Base-by-base conservation (phyloP, 192 early-diverging fungal species). In the Backusella mclennaniae region DNA sequence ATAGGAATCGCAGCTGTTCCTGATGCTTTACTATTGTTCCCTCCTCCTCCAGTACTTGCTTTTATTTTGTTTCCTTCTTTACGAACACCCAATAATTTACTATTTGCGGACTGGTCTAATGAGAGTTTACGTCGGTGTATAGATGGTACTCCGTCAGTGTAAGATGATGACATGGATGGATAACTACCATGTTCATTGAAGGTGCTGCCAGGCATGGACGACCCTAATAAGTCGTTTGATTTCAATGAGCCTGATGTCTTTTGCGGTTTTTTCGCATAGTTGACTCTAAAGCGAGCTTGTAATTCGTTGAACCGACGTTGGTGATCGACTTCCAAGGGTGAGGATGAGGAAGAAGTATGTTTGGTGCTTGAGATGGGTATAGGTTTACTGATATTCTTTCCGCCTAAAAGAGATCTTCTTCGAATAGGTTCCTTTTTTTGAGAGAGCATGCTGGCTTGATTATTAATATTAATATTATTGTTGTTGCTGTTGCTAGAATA, bases 271-370 rank as follows among this genome's bases (percentile, higher is more conserved):
- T 69, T 38, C 6, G 69, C 79, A 71, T 76, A 80, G 42, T 76
- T 80, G 11, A 80, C 74, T 75, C 74, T 76, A 46, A 80, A 80
- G 17, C 79, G 74, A 52, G 79, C 79, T 49, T 80, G 79, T 26
- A 80, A 36, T 67, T 80, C 79, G 35, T 75, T 75, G 42, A 76
- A 75, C 56, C 79, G 49, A 67, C 74, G 74, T 31, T 80, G 79
- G 35, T 80, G 79, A 52, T 80, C 79, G 46, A 80, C 42, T 63
- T 44, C 68, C 35, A 38, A 36, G 17, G 77, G 56, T 41, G 77
- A 78, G 6, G 70, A 49, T 23, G 73, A 41, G 31, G 46, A 33
- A 15, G 49, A 76, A 52, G 21, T 46, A 44, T 39, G 21, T 35
- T 39, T 72, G 41, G 70, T 46, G 41, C 36, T 67, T 41, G 74